Evolutionary conservation across 2,329 filamentous ascomycete species (phyloP).

Genomic region (Aspergillus brasiliensis): DNA sequence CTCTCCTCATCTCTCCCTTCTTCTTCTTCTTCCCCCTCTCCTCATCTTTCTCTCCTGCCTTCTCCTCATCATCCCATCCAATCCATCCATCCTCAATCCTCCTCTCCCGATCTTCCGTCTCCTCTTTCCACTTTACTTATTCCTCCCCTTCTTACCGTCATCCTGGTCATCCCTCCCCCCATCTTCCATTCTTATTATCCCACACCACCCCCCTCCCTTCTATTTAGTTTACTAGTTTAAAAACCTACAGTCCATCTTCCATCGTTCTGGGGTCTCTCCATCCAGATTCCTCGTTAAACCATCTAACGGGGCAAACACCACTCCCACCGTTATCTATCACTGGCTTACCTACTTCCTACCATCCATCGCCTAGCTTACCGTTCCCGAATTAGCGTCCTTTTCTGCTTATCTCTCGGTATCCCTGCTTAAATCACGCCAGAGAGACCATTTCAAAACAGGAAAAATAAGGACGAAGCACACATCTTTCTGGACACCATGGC

Average conservation of each 20-base stretch:
- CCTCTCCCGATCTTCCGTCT: not conserved
- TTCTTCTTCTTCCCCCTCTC: slow-evolving; percentile 19
- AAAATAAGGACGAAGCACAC: slow-evolving; percentile 1
- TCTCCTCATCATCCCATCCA: slow-evolving; percentile 10
- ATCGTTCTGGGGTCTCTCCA: not conserved
- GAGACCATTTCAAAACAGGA: too few species aligned
- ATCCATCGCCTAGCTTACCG: not conserved
- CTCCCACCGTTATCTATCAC: not conserved
- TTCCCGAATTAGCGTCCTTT: slow-evolving; percentile 10
- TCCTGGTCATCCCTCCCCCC: slow-evolving; percentile 2
- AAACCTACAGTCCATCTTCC: not conserved
- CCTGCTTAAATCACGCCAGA: slow-evolving; percentile 9
- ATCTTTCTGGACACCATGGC: slow-evolving; percentile 30
- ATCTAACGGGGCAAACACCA: not conserved
- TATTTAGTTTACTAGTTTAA: too few species aligned
- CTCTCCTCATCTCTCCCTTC: slow-evolving; percentile 21
- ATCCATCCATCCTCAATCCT: slow-evolving; percentile 18
- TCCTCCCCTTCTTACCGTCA: too few species aligned
- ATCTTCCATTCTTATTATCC: slow-evolving; percentile 8
- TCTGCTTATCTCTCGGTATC: slow-evolving; percentile 15
- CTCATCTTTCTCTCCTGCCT: not conserved
- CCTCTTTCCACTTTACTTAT: slow-evolving; percentile 5
- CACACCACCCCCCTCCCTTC: not conserved
- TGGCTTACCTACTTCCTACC: not conserved
- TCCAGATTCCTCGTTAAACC: not conserved